phyloP scores from a whole-genome alignment of 2,329 filamentous ascomycete species.

The Apiospora phragmitis region DNA sequence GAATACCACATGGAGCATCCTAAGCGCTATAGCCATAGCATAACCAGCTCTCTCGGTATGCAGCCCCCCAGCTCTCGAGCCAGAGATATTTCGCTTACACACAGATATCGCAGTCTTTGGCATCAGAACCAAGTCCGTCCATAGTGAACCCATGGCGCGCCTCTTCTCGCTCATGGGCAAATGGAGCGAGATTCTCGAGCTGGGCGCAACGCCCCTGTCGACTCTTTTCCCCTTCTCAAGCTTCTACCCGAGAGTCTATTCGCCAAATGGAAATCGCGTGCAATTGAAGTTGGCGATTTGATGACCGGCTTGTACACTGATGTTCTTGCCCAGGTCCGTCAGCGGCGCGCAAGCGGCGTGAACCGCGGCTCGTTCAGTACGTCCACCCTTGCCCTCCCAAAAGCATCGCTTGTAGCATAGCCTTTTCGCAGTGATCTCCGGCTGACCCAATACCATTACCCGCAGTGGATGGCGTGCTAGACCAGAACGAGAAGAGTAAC shows the following conservation, averaged over 20 bases:
- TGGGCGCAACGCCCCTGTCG: slow-evolving; percentile 50
- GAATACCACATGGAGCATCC: slow-evolving; percentile 47
- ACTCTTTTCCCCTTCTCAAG: slow-evolving; percentile 45
- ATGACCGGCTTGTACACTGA: slow-evolving; percentile 43
- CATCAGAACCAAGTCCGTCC: slow-evolving; percentile 27
- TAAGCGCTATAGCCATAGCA: slow-evolving; percentile 48
- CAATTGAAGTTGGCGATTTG: slow-evolving; percentile 36
- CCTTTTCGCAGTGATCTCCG: no score
- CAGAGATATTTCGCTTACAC: not conserved
- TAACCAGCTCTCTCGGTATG: slow-evolving; percentile 40
- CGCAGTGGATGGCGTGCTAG: slow-evolving; percentile 15
- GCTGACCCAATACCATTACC: no score
- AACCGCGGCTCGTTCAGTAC: slow-evolving; percentile 11
- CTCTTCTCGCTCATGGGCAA: slow-evolving; percentile 27
- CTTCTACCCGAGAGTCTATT: slow-evolving; percentile 41
- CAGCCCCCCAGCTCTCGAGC: not conserved
- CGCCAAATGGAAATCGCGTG: slow-evolving; percentile 39
- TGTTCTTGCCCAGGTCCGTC: slow-evolving; percentile 36
- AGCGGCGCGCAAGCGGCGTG: slow-evolving; percentile 13
- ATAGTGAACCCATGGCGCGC: slow-evolving; percentile 7
- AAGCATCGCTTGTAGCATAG: no score
- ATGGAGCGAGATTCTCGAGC: slow-evolving; percentile 45
- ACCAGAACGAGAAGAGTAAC: slow-evolving; percentile 28
- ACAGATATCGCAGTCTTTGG: slow-evolving; percentile 30
- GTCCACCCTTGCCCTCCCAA: no score